These are phyloP conservation scores for Penicillium mononematosum DNA, from an alignment of 495 filamentous ascomycete species.

Conservation along the genomic window DNA sequence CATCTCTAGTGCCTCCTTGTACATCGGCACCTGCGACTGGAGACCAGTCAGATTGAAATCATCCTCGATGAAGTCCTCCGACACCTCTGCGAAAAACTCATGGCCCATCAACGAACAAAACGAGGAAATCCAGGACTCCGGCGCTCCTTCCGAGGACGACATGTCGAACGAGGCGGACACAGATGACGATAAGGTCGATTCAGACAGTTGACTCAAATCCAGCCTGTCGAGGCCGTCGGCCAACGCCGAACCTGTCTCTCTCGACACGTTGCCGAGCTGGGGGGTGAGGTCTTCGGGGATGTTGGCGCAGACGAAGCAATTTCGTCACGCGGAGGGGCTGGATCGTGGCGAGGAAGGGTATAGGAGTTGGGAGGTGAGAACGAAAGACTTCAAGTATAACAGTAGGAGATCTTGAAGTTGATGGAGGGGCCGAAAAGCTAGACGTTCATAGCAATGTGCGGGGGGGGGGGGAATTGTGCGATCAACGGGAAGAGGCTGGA, in stretches of 20 bases:
- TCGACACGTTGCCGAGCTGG: constrained; percentile 52
- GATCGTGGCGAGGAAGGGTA: constrained; percentile 3
- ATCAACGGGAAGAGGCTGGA: constrained; percentile 28
- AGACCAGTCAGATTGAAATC: constrained; percentile 98
- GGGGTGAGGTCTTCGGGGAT: constrained; percentile 17
- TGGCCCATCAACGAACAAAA: constrained; percentile 95
- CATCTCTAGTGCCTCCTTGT: constrained; percentile 97
- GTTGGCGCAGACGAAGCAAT: constrained; percentile 26
- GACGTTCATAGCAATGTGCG: constrained; percentile 40
- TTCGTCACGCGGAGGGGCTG: constrained; percentile 27
- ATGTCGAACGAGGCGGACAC: constrained; percentile 52
- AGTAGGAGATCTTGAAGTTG: constrained; percentile 5
- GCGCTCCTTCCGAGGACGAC: constrained; percentile 75
- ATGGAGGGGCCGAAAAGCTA: constrained; percentile 26
- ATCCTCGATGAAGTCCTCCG: constrained; percentile 99
- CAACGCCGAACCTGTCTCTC: constrained; percentile 52
- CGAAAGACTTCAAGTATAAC: neutral
- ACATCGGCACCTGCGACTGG: constrained; percentile 95
- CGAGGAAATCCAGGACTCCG: constrained; percentile 95
- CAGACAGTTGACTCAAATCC: constrained; percentile 52
- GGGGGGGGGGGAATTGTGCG: constrained; percentile 42
- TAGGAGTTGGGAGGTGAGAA: constrained; percentile 6
- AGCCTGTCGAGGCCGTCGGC: constrained; percentile 53
- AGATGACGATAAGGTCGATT: constrained; percentile 49
- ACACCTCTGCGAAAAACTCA: constrained; percentile 98